phyloP scores from a whole-genome alignment of 257 asterid species.

The Buddleja alternifolia region DNA sequence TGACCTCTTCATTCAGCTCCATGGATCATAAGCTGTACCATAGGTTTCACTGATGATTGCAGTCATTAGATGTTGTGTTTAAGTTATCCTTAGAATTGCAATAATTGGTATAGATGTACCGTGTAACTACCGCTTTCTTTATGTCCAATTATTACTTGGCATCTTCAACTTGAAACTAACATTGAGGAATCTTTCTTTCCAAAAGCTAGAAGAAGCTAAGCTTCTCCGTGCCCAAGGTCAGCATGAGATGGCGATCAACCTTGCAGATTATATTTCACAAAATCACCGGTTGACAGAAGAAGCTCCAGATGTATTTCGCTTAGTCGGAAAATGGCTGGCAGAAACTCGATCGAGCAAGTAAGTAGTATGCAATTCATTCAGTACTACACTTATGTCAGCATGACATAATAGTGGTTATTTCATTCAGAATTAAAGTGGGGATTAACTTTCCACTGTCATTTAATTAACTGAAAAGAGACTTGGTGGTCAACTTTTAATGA shows the following conservation, averaged over 20 bases:
- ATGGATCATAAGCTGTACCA: not conserved
- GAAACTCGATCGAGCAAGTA: constrained; percentile 97
- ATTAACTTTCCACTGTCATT: not conserved
- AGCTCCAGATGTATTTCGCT: constrained; percentile 83
- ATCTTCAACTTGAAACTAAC: constrained; percentile 33
- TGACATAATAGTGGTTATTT: not conserved
- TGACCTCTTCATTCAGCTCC: not conserved
- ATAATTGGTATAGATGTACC: constrained; percentile 16
- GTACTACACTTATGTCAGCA: constrained; percentile 16
- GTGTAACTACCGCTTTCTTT: constrained; percentile 8
- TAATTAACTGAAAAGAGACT: constrained; percentile 14
- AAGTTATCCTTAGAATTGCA: not conserved
- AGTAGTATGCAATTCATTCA: constrained; percentile 40
- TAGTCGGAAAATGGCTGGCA: constrained; percentile 97
- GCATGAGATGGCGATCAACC: constrained; percentile 94
- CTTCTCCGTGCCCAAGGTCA: constrained; percentile 97
- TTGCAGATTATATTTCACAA: constrained; percentile 82
- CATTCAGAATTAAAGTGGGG: not conserved
- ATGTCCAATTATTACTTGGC: constrained; percentile 21
- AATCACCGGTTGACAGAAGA: constrained; percentile 56
- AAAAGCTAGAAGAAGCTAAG: constrained; percentile 95
- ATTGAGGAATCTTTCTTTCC: constrained; percentile 25
- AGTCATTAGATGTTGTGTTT: constrained; percentile 7
- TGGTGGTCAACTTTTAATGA: not conserved
- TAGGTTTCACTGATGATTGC: not conserved